Base-by-base conservation (phyloP, 805 yeast genomes). In the Yarrowia sp. region DNA sequence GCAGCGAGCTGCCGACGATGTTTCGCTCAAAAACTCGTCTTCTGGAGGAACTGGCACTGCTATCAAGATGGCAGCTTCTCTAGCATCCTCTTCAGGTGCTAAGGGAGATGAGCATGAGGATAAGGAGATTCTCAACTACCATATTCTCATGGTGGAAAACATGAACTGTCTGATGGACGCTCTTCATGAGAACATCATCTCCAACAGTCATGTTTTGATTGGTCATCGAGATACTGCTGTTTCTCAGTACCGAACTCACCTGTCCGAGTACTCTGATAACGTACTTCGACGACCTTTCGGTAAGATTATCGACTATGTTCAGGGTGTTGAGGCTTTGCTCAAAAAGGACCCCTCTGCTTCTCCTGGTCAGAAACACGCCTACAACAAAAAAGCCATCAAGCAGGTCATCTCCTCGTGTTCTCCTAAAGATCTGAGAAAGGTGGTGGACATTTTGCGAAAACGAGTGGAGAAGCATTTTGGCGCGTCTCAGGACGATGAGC, bases 291-390 rank as follows among this genome's bases (percentile, higher is more conserved):
- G 86, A 51, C 79, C 85, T 28, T 79, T 91, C 70, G 93, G 95
- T 0, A 88, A 87, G 70, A 70, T 92, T 58, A 77, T 84, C 14
- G 85, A 83, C 32, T 87, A 89, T 72, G 83, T 91, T 1, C 80
- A 81, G 44, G 89, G 86, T 39, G 83, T 86, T 45, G 88, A 86
- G 66, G 80, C 82, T 1, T 73, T 86, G 11, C 73, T 78, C 3
- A 79, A 75, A 31, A 73, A 79, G 11, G 75, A 76, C 48, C 78
- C 77, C 2, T 65, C 64, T 1, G 71, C 68, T 13, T 80, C 81
- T 66, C 86, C 85, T 15, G 79, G 86, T 0, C 83, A 80, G 69
- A 83, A 88, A 67, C 87, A 85, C 68, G 87, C 88, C 10, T 88
- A 86, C 68, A 86, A 84, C 69, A 82, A 81, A 73, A 81, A 82